A percentile compares a stretch with the other conserved stretches of the same genome.
These are phyloP conservation scores for Lathyrus tuberosus DNA, from an alignment of 306 rosid species.

Conservation along the genomic window DNA sequence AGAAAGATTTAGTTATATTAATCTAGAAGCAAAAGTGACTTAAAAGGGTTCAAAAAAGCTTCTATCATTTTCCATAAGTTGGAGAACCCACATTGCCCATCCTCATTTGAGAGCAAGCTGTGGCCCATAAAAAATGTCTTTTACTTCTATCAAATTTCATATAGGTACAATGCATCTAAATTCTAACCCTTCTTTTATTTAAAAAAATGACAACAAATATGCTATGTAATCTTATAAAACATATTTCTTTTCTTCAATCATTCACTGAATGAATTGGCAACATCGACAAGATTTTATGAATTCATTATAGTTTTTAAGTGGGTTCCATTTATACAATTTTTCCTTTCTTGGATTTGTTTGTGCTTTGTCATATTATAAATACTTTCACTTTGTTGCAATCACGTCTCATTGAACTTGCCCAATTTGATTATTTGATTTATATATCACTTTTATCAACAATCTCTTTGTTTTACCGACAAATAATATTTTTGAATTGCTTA, in stretches of 20 bases:
- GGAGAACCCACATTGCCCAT: conserved; percentile 72
- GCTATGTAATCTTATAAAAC: conserved; percentile 18
- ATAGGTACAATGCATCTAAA: conserved; percentile 74
- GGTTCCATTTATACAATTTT: conserved; percentile 50
- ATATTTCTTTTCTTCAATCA: conserved; percentile 56
- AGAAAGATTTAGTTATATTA: conserved; percentile 51
- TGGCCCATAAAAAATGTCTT: conserved; percentile 73
- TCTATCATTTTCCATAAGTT: conserved; percentile 53
- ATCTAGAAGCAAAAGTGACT: conserved; percentile 50
- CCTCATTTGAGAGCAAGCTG: conserved; percentile 47
- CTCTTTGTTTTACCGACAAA: conserved; percentile 49
- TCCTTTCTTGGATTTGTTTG: conserved; percentile 44
- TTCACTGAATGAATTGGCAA: conserved; percentile 81
- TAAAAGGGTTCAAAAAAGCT: conserved; percentile 51
- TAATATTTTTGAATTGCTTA: conserved; percentile 41
- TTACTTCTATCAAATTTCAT: conserved; percentile 56
- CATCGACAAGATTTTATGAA: conserved; percentile 70
- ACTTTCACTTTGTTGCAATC: conserved; percentile 38
- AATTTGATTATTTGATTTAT: conserved; percentile 15
- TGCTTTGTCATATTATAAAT: conserved; percentile 39
- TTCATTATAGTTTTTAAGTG: conserved; percentile 47
- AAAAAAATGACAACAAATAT: conserved; percentile 41
- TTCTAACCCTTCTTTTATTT: conserved; percentile 37
- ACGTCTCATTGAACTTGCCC: conserved; percentile 28
- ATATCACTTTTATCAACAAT: neutral